Evolutionary conservation across 2,329 filamentous ascomycete genomes (phyloP).

Genomic region (Trichoderma atrobrunneum): DNA sequence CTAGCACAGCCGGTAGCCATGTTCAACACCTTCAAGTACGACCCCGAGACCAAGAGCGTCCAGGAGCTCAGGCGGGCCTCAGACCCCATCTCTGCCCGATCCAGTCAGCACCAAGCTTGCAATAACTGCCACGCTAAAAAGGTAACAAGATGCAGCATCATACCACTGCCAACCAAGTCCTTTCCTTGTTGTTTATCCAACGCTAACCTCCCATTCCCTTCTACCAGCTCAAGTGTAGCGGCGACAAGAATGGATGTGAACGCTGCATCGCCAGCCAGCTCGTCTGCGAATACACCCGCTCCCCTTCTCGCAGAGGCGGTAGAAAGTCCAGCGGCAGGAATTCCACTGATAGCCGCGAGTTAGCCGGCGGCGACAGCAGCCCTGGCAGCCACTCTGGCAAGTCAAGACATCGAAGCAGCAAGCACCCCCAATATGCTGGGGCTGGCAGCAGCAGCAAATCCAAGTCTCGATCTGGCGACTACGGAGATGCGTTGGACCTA

Average conservation of each 20-base stretch:
- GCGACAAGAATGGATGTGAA: constrained; percentile 38
- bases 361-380: constrained; percentile 9
- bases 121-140: constrained; percentile 41
- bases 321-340: constrained; percentile 28
- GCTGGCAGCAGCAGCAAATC: not conserved
- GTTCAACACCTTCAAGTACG: constrained; percentile 41
- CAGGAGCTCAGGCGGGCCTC: constrained; percentile 37
- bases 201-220: not conserved
- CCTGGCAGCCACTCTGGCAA: constrained; percentile 12
- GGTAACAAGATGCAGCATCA: constrained; percentile 25
- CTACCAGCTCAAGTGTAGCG: constrained; percentile 37
- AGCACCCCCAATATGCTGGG: not conserved
- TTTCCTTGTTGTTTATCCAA: not conserved
- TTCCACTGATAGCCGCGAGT: constrained; percentile 19
- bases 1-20: constrained; percentile 22
- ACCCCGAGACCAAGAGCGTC: constrained; percentile 38
- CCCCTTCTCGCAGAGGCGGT: constrained; percentile 32
- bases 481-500: constrained; percentile 22
- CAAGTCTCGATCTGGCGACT: not conserved
- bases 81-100: constrained; percentile 38
- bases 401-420: constrained; percentile 10
- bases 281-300: constrained; percentile 37
- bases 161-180: not conserved
- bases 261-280: constrained; percentile 33
- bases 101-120: constrained; percentile 40